Conservation (phyloP, 768 basidiomycete species). For the Phlebiopsis flavidoalba region DNA sequence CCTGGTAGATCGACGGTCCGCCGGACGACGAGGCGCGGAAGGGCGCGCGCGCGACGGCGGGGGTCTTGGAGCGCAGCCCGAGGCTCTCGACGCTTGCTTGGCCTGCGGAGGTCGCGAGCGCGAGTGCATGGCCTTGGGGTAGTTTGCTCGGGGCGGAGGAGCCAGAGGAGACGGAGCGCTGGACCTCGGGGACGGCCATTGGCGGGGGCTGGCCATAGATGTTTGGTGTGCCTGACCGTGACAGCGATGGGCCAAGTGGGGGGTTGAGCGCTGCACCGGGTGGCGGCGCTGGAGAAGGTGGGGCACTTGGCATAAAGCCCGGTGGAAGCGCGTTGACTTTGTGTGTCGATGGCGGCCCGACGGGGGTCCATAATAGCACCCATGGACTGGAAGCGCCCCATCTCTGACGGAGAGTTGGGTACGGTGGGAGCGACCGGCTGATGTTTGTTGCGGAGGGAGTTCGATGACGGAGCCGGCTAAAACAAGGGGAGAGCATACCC, state of each 20-base stretch:
- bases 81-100: constrained; percentile 1
- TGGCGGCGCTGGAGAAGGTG: background rate
- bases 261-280: background rate
- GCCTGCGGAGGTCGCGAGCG: constrained; percentile 8
- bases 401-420: constrained; percentile 9
- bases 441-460: constrained; percentile 6
- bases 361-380: constrained; percentile 2
- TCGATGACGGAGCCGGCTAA: constrained; percentile 3
- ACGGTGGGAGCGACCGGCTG: constrained; percentile 5
- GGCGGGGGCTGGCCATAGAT: background rate
- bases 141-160: background rate
- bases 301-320: constrained; percentile 6
- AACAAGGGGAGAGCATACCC: constrained; percentile 19
- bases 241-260: background rate
- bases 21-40: background rate
- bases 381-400: constrained; percentile 6
- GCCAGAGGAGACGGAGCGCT: constrained; percentile 3
- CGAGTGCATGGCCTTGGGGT: background rate
- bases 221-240: background rate
- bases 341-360: background rate
- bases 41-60: background rate
- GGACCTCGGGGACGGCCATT: background rate
- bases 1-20: constrained; percentile 1
- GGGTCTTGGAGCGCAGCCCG: constrained; percentile 2
- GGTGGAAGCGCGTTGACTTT: constrained; percentile 5